Evolutionary conservation across 805 yeast genomes (phyloP).

Genomic region (Myxozyma melibiosi): DNA sequence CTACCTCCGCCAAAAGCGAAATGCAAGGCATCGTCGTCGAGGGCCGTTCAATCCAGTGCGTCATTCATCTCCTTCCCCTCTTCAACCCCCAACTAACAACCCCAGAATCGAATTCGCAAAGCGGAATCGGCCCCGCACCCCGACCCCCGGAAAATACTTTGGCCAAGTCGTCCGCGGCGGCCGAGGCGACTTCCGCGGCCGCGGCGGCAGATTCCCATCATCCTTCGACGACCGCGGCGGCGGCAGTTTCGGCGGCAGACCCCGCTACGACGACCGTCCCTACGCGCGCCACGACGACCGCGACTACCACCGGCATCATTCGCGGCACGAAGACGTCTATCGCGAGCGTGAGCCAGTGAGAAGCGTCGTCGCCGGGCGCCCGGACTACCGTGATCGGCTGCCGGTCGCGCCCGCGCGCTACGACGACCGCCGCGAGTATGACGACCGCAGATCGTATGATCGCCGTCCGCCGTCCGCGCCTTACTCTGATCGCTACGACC

Average conservation of each 20-base stretch:
- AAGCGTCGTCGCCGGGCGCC: background rate
- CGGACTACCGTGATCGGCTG: conserved; percentile 2
- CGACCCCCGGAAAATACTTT: conserved; percentile 45
- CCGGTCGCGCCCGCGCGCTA: background rate
- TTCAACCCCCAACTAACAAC: background rate
- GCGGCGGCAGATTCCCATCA: conserved; percentile 17
- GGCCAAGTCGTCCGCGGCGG: conserved; percentile 37
- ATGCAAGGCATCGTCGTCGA: conserved; percentile 49
- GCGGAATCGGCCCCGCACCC: conserved; percentile 45
- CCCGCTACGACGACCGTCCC: conserved; percentile 16
- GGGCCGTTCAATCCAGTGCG: conserved; percentile 44
- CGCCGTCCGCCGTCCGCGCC: no score
- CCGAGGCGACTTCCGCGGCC: conserved; percentile 19
- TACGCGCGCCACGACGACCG: conserved; percentile 18
- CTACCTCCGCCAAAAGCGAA: conserved; percentile 50
- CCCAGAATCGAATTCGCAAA: conserved; percentile 50
- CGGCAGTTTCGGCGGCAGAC: conserved; percentile 1
- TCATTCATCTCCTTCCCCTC: background rate
- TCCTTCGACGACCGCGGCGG: conserved; percentile 17
- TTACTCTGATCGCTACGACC: no score
- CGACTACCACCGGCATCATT: conserved; percentile 1
- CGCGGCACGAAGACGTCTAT: conserved; percentile 8
- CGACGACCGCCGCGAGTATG: conserved; percentile 9
- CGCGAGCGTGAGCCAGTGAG: conserved; percentile 20
- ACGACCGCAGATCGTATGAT: conserved; percentile 2